These are phyloP conservation scores for Aurantiochytrium sp. DNA, from an alignment of 108 stramenopile species.

Conservation along the genomic window DNA sequence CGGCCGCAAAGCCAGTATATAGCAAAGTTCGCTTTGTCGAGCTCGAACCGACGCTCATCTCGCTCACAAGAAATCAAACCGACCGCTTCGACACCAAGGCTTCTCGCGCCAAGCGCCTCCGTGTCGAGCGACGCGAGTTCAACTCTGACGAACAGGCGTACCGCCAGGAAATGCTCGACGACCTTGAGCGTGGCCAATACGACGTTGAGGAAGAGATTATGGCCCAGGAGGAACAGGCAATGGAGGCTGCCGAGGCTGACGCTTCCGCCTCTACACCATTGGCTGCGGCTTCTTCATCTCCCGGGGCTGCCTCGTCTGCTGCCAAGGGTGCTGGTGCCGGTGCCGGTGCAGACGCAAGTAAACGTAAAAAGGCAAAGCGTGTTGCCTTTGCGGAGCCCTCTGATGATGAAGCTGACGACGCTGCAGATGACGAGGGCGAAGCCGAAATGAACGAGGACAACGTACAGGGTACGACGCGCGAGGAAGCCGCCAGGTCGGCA, in stretches of 20 bases:
- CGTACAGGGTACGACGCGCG: background rate
- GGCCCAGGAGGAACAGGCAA: background rate
- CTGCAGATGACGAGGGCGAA: background rate
- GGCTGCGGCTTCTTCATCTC: background rate
- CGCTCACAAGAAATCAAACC: background rate
- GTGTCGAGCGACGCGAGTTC: background rate
- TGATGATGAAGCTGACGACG: background rate
- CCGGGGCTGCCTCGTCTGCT: background rate
- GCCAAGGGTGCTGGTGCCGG: background rate
- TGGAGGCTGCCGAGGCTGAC: background rate
- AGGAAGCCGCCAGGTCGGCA: background rate
- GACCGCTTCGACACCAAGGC: background rate
- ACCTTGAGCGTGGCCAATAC: background rate
- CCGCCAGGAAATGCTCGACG: background rate
- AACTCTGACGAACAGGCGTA: background rate
- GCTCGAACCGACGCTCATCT: background rate
- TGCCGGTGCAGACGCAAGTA: background rate
- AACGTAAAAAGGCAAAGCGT: background rate
- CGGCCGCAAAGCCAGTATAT: background rate
- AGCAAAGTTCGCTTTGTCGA: conserved; percentile 4
- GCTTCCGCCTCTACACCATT: background rate
- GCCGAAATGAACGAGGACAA: background rate
- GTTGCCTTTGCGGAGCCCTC: background rate
- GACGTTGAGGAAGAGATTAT: background rate
- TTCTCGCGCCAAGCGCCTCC: background rate